Conservation (phyloP, 2,329 filamentous ascomycete species). For the Stagonosporopsis tanaceti region DNA sequence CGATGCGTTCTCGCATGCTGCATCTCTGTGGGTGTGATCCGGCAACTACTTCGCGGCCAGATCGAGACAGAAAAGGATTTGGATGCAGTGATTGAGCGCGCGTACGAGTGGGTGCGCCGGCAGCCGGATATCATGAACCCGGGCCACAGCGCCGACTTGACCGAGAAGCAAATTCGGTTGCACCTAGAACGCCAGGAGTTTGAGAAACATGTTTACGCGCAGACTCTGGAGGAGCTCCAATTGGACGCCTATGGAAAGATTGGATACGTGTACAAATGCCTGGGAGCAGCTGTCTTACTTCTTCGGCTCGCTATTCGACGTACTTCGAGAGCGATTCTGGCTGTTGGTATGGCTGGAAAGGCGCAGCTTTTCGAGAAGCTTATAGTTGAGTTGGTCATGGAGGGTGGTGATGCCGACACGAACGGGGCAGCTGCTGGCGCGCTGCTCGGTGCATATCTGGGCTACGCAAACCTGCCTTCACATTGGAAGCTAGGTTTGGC, state of each 20-base stretch:
- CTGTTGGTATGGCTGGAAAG: conserved; percentile 2
- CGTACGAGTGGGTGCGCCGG: conserved; percentile 52
- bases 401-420: conserved; percentile 63
- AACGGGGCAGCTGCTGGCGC: conserved; percentile 63
- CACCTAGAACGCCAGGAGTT: conserved; percentile 55
- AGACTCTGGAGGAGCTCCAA: conserved; percentile 51
- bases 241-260: conserved; percentile 58
- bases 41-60: conserved; percentile 58
- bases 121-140: conserved; percentile 35
- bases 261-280: conserved; percentile 64
- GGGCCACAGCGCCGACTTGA: conserved; percentile 37
- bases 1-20: conserved; percentile 61
- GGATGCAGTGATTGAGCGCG: conserved; percentile 53
- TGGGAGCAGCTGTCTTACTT: conserved; percentile 58
- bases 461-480: conserved; percentile 56
- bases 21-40: conserved; percentile 57
- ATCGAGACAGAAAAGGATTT: conserved; percentile 52
- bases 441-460: conserved; percentile 58
- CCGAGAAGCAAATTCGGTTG: conserved; percentile 21
- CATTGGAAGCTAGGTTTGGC: conserved; percentile 60
- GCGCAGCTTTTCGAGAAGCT: conserved; percentile 54
- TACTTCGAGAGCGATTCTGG: neutral
- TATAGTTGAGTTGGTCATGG: conserved; percentile 60
- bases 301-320: conserved; percentile 56
- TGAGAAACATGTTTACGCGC: conserved; percentile 50